Evolutionary conservation across 306 rosid species (phyloP).

Genomic region (Albizia julibrissin): DNA sequence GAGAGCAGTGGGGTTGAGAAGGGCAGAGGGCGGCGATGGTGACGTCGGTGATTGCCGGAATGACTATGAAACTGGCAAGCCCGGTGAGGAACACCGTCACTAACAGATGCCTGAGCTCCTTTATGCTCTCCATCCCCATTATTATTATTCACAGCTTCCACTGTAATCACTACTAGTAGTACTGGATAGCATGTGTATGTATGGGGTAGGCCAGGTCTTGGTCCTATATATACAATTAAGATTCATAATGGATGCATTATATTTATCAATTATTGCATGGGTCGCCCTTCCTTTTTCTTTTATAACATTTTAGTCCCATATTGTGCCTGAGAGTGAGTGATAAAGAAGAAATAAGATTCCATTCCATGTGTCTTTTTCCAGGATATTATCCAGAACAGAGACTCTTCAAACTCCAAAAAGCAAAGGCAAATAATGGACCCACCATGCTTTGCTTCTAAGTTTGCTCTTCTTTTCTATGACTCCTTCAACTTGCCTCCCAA

Average conservation of each 20-base stretch:
- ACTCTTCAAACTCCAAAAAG: slow-evolving; percentile 3
- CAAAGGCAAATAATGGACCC: background rate
- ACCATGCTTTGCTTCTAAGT: slow-evolving; percentile 35
- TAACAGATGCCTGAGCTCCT: slow-evolving; percentile 49
- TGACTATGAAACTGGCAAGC: slow-evolving; percentile 31
- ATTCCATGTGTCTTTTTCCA: background rate
- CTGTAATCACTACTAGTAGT: background rate
- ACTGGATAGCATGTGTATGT: no score
- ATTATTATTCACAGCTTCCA: background rate
- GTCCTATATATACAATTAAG: no score
- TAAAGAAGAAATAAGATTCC: slow-evolving; percentile 8
- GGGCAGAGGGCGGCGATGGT: slow-evolving; percentile 87
- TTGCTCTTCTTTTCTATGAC: background rate
- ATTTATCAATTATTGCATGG: background rate
- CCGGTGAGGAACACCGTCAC: slow-evolving; percentile 61
- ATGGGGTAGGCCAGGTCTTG: no score
- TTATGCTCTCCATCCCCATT: slow-evolving; percentile 23
- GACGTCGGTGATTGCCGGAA: slow-evolving; percentile 70
- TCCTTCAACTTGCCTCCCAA: background rate
- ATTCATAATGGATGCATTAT: no score
- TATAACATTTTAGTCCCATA: background rate
- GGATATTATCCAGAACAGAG: background rate
- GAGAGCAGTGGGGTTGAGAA: slow-evolving; percentile 70
- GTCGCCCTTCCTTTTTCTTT: background rate
- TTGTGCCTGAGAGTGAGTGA: no score